Conservation (phyloP, 352 stramenopile genomes). For the Phytopythium vexans region DNA sequence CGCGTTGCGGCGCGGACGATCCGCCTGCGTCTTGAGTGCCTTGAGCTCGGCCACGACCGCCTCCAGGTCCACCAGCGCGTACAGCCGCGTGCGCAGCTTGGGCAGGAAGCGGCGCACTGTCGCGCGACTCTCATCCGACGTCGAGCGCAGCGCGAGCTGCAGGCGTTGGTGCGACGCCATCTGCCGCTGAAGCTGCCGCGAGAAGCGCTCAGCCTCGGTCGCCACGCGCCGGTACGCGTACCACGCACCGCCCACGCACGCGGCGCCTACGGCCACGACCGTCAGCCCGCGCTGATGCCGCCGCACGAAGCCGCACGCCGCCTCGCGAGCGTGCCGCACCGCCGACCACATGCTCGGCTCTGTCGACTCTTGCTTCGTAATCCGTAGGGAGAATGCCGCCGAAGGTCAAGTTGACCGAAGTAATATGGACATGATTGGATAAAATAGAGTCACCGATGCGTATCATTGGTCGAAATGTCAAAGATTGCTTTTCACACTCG, state of each 20-base stretch:
- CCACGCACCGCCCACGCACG: slow-evolving; percentile 56
- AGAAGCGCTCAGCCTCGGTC: slow-evolving; percentile 66
- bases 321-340: slow-evolving; percentile 45
- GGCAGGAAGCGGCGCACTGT: slow-evolving; percentile 76
- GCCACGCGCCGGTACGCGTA: slow-evolving; percentile 66
- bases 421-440: slow-evolving; percentile 6
- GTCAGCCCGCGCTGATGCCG: slow-evolving; percentile 69
- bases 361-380: neutral
- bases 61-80: slow-evolving; percentile 64
- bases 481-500: slow-evolving; percentile 2
- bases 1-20: slow-evolving; percentile 43
- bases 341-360: slow-evolving; percentile 63
- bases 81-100: slow-evolving; percentile 56
- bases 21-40: slow-evolving; percentile 50
- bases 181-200: slow-evolving; percentile 62
- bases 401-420: too few species aligned
- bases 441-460: neutral
- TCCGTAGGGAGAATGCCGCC: too few species aligned
- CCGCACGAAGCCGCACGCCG: slow-evolving; percentile 56
- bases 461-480: neutral
- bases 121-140: slow-evolving; percentile 72
- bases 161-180: slow-evolving; percentile 77
- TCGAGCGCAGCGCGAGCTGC: slow-evolving; percentile 61
- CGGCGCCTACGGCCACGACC: slow-evolving; percentile 37
- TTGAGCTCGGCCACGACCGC: slow-evolving; percentile 71